Evolutionary conservation across 345 rosid genomes (phyloP), one percentile per base, ranked within the genome.

Genomic region (Trapa incisa): DNA sequence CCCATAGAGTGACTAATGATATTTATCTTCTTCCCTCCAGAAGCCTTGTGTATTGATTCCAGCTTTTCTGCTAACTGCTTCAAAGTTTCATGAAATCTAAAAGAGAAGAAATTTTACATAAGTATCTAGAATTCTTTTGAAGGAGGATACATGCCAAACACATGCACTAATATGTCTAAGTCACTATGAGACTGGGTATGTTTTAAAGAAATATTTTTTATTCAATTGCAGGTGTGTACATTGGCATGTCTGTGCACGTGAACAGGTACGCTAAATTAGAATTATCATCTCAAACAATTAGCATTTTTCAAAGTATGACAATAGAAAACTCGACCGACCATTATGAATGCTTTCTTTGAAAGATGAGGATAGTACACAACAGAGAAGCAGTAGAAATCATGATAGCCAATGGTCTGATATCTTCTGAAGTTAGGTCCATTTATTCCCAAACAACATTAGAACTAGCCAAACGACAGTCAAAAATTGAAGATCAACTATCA

Each of bases 1-100:
- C 98, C 98, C 98, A 93, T 93, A 14, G 98, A 93, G 79, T 93
- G 98, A 79, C 87, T 87, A 35, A 90, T 87, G 47, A 93, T 60
- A 72, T 79, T 93, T 70, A 93, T 88, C 86, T 88, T 93, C 80
- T 86, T 93, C 75, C 83, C 95, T 65, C 97, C 99, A 8, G 96
- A 86, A 36, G 89, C 96, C 64, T 79, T 77, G 76, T 87, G 88
- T 29, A 88, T 81, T 0, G 80, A 58, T 76, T 94, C 88, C 75
- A 94, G 72, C 72, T 83, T 89, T 33, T 71, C 79, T 48, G 99
- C 89, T 71, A 94, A 78, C 11, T 52, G 45, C 61, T 87, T 89
- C 84, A 94, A 10, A 3, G 92, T 84, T 65, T 87, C 99, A 48
- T 80, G 80, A 72, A 90, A 80, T 74, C 99, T 93, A 65, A 53